Base-by-base conservation (phyloP, 352 stramenopile species). In the Pythium rishiriense region DNA sequence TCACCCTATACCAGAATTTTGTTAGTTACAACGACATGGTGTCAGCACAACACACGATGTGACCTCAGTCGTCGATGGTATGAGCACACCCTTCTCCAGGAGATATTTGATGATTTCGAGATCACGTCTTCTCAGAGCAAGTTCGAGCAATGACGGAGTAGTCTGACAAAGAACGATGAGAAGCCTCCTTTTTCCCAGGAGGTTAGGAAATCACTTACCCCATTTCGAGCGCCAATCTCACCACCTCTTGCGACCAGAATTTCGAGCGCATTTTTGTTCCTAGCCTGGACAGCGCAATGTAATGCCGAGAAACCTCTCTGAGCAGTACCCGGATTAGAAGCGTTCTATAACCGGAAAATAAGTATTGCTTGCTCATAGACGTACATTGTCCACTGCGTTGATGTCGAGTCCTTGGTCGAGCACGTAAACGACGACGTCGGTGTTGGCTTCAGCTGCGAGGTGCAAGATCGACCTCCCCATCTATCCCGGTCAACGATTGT, bases 251-350 rank as follows among this genome's bases (percentile, higher is more conserved):
- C 12, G 17, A 64, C 33, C 19, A 64, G 19, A 9, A 24, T 9
- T 24, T 43, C 31, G n/a, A 59, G 10, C 25, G 35, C 22, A 1
- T 46, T n/a, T 35, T 53, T 31, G 2, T 35, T 59, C 6, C 58
- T 49, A 45, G 43, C 24, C 37, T 53, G 58, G 26, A 66, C 49
- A 8, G 58, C 58, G 14, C 39, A 54, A 31, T 66, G 48, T 1
- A 66, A 35, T 24, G 50, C 35, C 1, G 49, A 58, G 9, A 46
- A 15, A 25, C 58, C 48, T 53, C 41, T 43, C 58, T 66, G 25
- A n/a, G n/a, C n/a, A n/a, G n/a, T n/a, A n/a, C n/a, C n/a, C n/a
- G n/a, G n/a, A n/a, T n/a, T n/a, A n/a, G n/a, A n/a, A n/a, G n/a
- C n/a, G n/a, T n/a, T n/a, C n/a, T n/a, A n/a, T n/a, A n/a, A n/a